These are phyloP conservation scores for Gynandropsis gynandra DNA, from an alignment of 345 rosid genomes.

Conservation along the genomic window DNA sequence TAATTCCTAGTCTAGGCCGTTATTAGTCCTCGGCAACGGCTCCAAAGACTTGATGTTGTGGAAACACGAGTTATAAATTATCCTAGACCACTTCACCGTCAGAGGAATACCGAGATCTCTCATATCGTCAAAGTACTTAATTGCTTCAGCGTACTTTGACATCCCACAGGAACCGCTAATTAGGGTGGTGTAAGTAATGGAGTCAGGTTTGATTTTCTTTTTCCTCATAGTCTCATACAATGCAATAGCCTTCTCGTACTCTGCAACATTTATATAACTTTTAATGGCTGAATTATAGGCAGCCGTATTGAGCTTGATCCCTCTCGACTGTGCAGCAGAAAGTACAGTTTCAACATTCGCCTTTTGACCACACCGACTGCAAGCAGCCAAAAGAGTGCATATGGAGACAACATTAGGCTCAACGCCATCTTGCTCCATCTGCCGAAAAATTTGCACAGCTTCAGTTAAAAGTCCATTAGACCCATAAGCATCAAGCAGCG, in stretches of 20 bases:
- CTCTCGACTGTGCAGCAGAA: constrained; percentile 69
- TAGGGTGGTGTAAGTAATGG: constrained; percentile 72
- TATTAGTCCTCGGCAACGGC: no score
- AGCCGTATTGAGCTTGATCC: constrained; percentile 62
- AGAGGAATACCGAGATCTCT: constrained; percentile 43
- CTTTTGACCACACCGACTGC: constrained; percentile 63
- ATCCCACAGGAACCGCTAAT: constrained; percentile 71
- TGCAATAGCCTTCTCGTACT: constrained; percentile 57
- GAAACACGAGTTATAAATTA: no score
- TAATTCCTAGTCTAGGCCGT: no score
- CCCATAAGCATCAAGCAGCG: constrained; percentile 86
- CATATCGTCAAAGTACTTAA: constrained; percentile 65
- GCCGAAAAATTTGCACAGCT: constrained; percentile 68
- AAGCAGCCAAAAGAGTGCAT: constrained; percentile 79
- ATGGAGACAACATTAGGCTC: constrained; percentile 71
- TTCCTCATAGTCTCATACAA: constrained; percentile 66
- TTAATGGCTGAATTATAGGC: constrained; percentile 89
- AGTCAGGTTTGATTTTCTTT: constrained; percentile 55
- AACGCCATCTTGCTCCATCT: constrained; percentile 72
- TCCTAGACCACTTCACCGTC: constrained; percentile 79
- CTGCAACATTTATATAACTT: constrained; percentile 78
- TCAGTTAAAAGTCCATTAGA: constrained; percentile 69
- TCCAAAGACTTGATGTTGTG: no score
- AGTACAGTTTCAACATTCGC: constrained; percentile 75
- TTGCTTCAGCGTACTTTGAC: constrained; percentile 66